Percentiles rank a stretch among this genome's conserved stretches.
Conservation (phyloP, 2,329 filamentous ascomycete genomes). For the Alternaria triticina region DNA sequence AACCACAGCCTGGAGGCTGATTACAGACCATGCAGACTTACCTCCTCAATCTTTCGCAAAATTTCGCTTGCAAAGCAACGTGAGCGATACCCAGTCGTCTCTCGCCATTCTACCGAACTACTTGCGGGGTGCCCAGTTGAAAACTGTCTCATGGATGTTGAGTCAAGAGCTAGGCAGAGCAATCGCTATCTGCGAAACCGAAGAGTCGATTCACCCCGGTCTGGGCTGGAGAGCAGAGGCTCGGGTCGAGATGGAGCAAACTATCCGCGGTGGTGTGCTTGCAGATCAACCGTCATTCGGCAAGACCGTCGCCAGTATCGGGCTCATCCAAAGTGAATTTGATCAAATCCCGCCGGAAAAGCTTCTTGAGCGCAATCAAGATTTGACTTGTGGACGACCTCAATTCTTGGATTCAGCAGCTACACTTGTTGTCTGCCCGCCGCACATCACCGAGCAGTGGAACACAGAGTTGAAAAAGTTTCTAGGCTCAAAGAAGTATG, state of each 20-base stretch:
- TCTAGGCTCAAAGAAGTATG: slow-evolving; percentile 42
- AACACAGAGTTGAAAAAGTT: slow-evolving; percentile 60
- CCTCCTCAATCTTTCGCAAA: slow-evolving; percentile 42
- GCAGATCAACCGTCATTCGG: slow-evolving; percentile 71
- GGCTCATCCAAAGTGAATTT: slow-evolving; percentile 59
- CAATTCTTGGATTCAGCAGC: slow-evolving; percentile 52
- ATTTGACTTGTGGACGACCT: slow-evolving; percentile 1
- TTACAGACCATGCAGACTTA: slow-evolving; percentile 52
- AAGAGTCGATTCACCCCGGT: slow-evolving; percentile 59
- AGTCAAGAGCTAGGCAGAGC: slow-evolving; percentile 56
- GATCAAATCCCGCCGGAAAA: slow-evolving; percentile 13
- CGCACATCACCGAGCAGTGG: slow-evolving; percentile 65
- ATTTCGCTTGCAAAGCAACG: slow-evolving; percentile 55
- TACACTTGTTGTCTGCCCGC: slow-evolving; percentile 31
- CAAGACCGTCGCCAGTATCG: slow-evolving; percentile 68
- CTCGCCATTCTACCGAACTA: too few relatives aligned
- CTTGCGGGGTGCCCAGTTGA: slow-evolving; percentile 61
- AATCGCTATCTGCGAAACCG: slow-evolving; percentile 55
- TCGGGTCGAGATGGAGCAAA: slow-evolving; percentile 50
- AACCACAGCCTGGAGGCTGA: slow-evolving; percentile 53
- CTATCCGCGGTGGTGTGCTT: slow-evolving; percentile 65
- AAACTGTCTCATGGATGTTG: slow-evolving; percentile 66
- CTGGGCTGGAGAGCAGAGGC: slow-evolving; percentile 66
- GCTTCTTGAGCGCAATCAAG: slow-evolving; percentile 21
- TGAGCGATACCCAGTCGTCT: slow-evolving; percentile 2